Evolutionary conservation across 345 rosid species (phyloP), one percentile per base, ranked within the genome.

Genomic region (Citrus inodora): DNA sequence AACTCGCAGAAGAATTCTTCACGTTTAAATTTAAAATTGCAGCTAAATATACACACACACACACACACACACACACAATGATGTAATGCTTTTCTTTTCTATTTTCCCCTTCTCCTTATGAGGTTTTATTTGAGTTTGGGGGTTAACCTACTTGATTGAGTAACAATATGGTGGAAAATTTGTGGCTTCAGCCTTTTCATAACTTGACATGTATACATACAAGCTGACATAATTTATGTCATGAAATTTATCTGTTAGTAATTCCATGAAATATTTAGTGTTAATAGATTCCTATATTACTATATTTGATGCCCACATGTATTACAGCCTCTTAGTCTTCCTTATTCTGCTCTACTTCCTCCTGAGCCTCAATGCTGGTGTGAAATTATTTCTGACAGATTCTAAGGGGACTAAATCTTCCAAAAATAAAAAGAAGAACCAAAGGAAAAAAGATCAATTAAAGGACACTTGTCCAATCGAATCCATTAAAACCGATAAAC

Each of bases 381-480:
- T 70, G 80, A 69, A 74, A 70, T 76, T 86, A 53, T 74, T 75
- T 79, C 87, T 82, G 79, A 78, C 92, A 94, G 98, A 91, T 91
- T 79, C 89, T 79, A 90, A 88, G 85, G 93, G 81, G 55, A 82
- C 65, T 67, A 86, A 84, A 88, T 76, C 81, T 71, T 87, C 87
- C 72, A 93, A 90, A 81, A 87, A 80, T 51, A 91, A 90, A 80
- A 92, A 85, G 90, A 92, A 90, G 86, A 88, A 90, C 71, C 83
- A 87, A 73, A 87, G 92, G 83, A 90, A 89, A 83, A 91, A 86
- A 79, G 92, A 90, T 38, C 93, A 81, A 66, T 67, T 74, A 70
- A 94, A 88, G 81, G 84, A 82, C 48, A 68, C 76, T 53, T 83
- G 87, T 66, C 76, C 85, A 58, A 48, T 75, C 58, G 88, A 83